A percentile compares a stretch with the other conserved stretches of the same genome.
These are phyloP conservation scores for Alternaria burnsii DNA, from an alignment of 2,329 filamentous ascomycete species.

Conservation along the genomic window DNA sequence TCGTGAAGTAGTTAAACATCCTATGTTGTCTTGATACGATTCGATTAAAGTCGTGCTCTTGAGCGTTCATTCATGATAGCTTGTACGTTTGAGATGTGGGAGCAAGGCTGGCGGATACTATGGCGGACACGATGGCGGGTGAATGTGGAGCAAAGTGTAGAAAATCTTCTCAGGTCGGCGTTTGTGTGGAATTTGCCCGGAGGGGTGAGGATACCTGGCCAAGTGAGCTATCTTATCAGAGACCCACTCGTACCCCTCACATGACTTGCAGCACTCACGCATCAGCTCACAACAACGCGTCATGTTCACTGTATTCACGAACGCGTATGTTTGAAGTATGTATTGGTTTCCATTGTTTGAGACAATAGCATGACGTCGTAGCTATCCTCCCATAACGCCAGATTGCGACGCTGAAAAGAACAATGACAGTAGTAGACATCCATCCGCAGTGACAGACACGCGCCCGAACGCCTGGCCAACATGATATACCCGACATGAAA, in stretches of 20 bases:
- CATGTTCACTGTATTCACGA: conserved; percentile 2
- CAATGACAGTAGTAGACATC: conserved; percentile 9
- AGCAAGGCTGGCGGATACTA: not conserved
- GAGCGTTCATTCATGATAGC: not conserved
- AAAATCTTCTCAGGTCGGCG: not conserved
- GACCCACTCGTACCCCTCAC: conserved; percentile 8
- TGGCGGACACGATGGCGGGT: not conserved
- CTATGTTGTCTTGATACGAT: not conserved
- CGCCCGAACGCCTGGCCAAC: conserved; percentile 38
- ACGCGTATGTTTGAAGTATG: conserved; percentile 27
- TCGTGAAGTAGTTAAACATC: not conserved
- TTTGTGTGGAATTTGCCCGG: not conserved
- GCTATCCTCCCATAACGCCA: conserved; percentile 21
- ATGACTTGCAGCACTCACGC: conserved; percentile 14
- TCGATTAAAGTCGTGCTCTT: not conserved
- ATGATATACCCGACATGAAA: conserved; percentile 29
- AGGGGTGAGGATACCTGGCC: not conserved
- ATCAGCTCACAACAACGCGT: conserved; percentile 25
- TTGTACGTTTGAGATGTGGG: not conserved
- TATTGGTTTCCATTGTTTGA: conserved; percentile 26
- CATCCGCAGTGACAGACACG: conserved; percentile 8
- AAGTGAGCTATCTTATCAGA: conserved; percentile 3
- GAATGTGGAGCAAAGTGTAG: not conserved
- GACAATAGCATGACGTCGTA: conserved; percentile 30
- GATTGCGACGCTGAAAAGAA: conserved; percentile 13